phyloP scores from a whole-genome alignment of 805 yeast genomes.

The Ascoidea tarda region DNA sequence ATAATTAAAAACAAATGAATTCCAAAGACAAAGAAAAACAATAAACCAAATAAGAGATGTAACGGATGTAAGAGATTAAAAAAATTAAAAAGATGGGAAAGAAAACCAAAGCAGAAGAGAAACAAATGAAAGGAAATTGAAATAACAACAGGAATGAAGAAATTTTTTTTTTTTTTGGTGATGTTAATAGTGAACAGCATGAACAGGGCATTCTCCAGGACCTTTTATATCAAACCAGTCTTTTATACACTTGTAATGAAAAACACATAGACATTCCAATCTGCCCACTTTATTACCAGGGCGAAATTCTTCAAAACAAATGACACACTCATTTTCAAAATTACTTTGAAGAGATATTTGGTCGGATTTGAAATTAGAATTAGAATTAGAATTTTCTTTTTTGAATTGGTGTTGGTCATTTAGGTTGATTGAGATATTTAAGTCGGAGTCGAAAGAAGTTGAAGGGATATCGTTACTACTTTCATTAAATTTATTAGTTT shows the following conservation, averaged over 20 bases:
- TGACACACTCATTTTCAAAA: slow-evolving; percentile 70
- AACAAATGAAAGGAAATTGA: background rate
- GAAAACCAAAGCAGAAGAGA: background rate
- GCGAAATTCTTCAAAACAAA: slow-evolving; percentile 78
- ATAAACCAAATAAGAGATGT: background rate
- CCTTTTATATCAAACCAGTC: slow-evolving; percentile 86
- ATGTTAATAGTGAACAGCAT: slow-evolving; percentile 27
- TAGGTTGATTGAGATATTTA: background rate
- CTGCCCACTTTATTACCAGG: slow-evolving; percentile 88
- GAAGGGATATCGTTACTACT: background rate
- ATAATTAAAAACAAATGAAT: too few relatives aligned
- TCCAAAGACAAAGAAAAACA: background rate
- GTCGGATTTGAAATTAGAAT: background rate
- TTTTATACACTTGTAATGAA: slow-evolving; percentile 82
- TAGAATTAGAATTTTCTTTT: background rate
- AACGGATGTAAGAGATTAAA: background rate
- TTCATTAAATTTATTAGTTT: background rate
- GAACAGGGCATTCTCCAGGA: slow-evolving; percentile 79
- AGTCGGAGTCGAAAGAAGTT: background rate
- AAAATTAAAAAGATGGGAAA: background rate
- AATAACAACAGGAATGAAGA: background rate
- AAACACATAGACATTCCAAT: slow-evolving; percentile 86
- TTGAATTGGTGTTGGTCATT: background rate
- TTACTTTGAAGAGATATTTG: slow-evolving; percentile 12
- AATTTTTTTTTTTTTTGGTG: background rate